Conservation (phyloP, 2,329 filamentous ascomycete species). For the Stagonosporopsis tanaceti region DNA sequence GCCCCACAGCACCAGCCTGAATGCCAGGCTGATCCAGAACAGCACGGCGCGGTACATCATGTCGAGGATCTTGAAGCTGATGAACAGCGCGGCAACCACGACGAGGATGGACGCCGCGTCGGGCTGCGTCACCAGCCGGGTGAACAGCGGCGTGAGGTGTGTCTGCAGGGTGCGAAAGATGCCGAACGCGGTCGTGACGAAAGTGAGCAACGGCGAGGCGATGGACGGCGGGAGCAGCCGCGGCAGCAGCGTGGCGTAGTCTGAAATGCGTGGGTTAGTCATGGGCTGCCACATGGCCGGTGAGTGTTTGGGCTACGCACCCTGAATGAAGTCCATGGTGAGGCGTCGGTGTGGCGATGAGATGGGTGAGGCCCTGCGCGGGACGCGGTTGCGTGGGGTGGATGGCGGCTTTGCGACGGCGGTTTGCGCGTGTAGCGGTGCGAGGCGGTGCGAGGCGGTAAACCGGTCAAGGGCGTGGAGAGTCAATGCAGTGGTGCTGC, state of each 20-base stretch:
- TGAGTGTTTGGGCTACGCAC: constrained; percentile 19
- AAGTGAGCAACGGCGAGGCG: constrained; percentile 39
- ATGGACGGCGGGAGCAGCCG: constrained; percentile 44
- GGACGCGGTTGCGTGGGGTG: constrained; percentile 20
- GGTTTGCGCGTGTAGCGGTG: constrained; percentile 14
- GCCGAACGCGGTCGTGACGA: constrained; percentile 39
- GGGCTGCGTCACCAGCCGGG: constrained; percentile 44
- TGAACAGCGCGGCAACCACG: constrained; percentile 67
- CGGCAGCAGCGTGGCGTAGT: constrained; percentile 42
- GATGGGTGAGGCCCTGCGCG: constrained; percentile 17
- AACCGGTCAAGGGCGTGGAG: constrained; percentile 9
- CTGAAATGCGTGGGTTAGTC: constrained; percentile 33
- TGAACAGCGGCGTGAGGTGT: constrained; percentile 42
- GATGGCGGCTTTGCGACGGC: constrained; percentile 8
- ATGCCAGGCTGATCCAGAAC: constrained; percentile 76
- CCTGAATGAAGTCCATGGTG: constrained; percentile 44
- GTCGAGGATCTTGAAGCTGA: constrained; percentile 70
- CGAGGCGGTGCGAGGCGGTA: constrained; percentile 20
- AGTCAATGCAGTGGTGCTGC: constrained; percentile 10
- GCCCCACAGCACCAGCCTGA: constrained; percentile 71
- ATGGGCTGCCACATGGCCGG: not conserved
- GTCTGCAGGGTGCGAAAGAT: constrained; percentile 38
- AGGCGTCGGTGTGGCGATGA: constrained; percentile 19
- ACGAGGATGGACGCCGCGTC: constrained; percentile 62
- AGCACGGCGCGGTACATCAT: constrained; percentile 76